These are phyloP conservation scores for Fusarium duplospermum DNA, from an alignment of 2,329 filamentous ascomycete species.

Conservation along the genomic window DNA sequence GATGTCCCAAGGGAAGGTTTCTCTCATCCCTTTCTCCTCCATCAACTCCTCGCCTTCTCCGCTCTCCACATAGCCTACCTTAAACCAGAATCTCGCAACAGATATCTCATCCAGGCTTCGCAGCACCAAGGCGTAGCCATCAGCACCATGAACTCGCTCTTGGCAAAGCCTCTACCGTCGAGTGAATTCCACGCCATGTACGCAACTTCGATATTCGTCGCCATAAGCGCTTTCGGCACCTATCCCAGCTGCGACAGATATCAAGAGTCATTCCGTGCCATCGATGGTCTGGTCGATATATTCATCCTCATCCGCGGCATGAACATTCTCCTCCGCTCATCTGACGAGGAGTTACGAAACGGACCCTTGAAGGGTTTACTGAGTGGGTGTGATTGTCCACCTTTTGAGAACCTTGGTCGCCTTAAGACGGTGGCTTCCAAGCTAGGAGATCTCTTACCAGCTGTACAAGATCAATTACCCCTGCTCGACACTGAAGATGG, in stretches of 20 bases:
- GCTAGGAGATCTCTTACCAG: background rate
- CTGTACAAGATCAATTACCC: background rate
- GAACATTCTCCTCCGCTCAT: background rate
- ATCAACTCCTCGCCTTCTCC: conserved; percentile 25
- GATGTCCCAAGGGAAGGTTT: conserved; percentile 12
- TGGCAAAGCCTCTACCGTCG: background rate
- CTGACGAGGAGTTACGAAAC: background rate
- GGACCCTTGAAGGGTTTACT: conserved; percentile 12
- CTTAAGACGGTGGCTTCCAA: background rate
- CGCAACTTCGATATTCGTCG: conserved; percentile 24
- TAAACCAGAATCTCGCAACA: conserved; percentile 7
- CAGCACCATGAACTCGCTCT: conserved; percentile 4
- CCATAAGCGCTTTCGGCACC: conserved; percentile 17
- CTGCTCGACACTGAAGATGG: background rate
- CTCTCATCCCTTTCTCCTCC: conserved; percentile 9
- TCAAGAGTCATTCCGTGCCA: background rate
- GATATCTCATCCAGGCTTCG: conserved; percentile 17
- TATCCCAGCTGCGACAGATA: conserved; percentile 17
- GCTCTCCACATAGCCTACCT: conserved; percentile 16
- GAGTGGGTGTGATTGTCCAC: background rate
- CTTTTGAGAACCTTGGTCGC: background rate
- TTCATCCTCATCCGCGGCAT: conserved; percentile 17
- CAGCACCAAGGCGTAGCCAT: conserved; percentile 23
- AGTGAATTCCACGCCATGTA: conserved; percentile 18
- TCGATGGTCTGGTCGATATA: conserved; percentile 18